Evolutionary conservation across 345 rosid species (phyloP).

Genomic region (Gossypioides kirkii): DNA sequence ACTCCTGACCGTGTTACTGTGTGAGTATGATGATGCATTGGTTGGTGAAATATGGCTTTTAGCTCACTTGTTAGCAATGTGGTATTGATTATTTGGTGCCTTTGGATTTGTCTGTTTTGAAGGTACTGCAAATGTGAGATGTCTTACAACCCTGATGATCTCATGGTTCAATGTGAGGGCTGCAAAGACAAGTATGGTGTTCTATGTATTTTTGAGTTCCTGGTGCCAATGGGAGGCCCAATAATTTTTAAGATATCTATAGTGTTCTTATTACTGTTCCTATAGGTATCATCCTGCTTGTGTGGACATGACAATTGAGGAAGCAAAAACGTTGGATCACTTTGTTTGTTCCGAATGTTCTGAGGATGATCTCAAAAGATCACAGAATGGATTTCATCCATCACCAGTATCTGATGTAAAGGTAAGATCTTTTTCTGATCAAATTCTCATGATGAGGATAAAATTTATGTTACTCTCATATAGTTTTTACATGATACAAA

Average conservation of each 20-base stretch:
- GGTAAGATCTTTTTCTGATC: slow-evolving; percentile 31
- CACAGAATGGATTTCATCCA: slow-evolving; percentile 59
- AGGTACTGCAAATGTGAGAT: slow-evolving; percentile 93
- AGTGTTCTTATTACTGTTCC: slow-evolving; percentile 15
- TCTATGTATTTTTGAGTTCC: background rate
- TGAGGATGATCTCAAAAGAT: slow-evolving; percentile 49
- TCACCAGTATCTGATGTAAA: slow-evolving; percentile 43
- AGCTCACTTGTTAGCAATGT: background rate
- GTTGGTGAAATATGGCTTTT: slow-evolving; percentile 2
- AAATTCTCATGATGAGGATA: slow-evolving; percentile 28
- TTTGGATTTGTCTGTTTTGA: slow-evolving; percentile 17
- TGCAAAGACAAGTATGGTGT: slow-evolving; percentile 82
- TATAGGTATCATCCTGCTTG: slow-evolving; percentile 93
- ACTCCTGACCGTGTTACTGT: slow-evolving; percentile 86
- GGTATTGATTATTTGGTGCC: slow-evolving; percentile 13
- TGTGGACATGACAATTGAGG: slow-evolving; percentile 77
- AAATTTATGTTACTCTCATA: too few relatives aligned
- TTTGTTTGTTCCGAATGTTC: slow-evolving; percentile 75
- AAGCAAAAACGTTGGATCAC: slow-evolving; percentile 74
- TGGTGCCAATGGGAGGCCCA: background rate
- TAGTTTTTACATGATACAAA: too few relatives aligned
- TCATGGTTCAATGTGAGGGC: slow-evolving; percentile 90
- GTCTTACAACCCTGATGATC: slow-evolving; percentile 94
- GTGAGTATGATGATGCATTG: slow-evolving; percentile 47
- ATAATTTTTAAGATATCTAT: background rate